A percentile compares a stretch with the other conserved stretches of the same genome.
phyloP scores from a whole-genome alignment of 2,329 filamentous ascomycete species.

The Fusarium tanahbumbuense region DNA sequence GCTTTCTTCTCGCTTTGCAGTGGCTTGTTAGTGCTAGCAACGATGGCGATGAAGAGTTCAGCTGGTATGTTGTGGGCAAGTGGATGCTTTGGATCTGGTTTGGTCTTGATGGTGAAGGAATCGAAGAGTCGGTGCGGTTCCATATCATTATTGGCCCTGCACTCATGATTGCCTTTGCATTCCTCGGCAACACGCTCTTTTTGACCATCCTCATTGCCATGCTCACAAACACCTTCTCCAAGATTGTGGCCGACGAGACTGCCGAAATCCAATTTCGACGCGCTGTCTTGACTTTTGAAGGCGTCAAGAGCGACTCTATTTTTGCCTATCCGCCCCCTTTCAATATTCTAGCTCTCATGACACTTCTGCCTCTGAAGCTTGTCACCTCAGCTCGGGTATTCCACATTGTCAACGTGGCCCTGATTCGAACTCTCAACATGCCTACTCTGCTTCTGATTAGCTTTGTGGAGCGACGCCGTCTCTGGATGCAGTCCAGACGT shows the following conservation, averaged over 20 bases:
- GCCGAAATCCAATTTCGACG: conserved; percentile 79
- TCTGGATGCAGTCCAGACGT: conserved; percentile 49
- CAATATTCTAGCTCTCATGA: conserved; percentile 72
- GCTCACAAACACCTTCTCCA: conserved; percentile 77
- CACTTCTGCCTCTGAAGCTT: conserved; percentile 74
- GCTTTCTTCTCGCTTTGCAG: conserved; percentile 75
- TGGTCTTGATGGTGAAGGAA: conserved; percentile 73
- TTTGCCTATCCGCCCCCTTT: conserved; percentile 78
- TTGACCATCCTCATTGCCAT: conserved; percentile 80
- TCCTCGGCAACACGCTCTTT: conserved; percentile 80
- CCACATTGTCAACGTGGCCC: conserved; percentile 76
- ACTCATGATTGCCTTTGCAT: conserved; percentile 78
- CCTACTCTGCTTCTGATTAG: conserved; percentile 71
- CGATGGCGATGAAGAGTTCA: conserved; percentile 47
- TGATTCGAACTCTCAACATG: conserved; percentile 71
- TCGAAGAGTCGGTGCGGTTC: conserved; percentile 66
- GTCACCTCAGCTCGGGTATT: conserved; percentile 72
- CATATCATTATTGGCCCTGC: conserved; percentile 75
- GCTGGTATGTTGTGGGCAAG: conserved; percentile 71
- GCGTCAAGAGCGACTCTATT: conserved; percentile 77
- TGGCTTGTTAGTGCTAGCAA: conserved; percentile 64
- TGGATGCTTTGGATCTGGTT: conserved; percentile 88
- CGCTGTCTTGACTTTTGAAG: conserved; percentile 78
- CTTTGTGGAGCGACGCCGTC: conserved; percentile 68
- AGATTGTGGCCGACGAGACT: conserved; percentile 74